Evolutionary conservation across 2,329 filamentous ascomycete genomes (phyloP), one percentile per base, ranked within the genome.

Genomic region (Alternaria tenuissima): DNA sequence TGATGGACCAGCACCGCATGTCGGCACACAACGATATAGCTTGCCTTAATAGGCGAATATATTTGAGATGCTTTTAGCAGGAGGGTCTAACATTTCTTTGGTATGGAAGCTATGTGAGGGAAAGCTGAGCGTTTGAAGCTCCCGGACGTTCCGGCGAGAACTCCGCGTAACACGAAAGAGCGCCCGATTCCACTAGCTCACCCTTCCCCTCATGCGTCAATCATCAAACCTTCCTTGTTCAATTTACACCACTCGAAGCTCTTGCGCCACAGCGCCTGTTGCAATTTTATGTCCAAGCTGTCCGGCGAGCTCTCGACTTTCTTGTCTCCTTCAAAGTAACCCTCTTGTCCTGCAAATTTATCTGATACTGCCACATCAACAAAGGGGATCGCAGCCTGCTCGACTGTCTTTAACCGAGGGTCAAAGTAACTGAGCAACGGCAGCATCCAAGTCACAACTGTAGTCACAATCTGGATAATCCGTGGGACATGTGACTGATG

Each of bases 211-310:
- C 43, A 63, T 30, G 67, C 36, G 9, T 30, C 36, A 16, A 71
- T 38, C 4, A 57, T 46, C 3, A 57, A 61, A 56, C 64, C 60
- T 14, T 51, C 48, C 22, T 48, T 32, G 18, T 32, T 41, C 2
- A 72, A 34, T n/a, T 28, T 51, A 38, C 61, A 57, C 78, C 78
- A 81, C 52, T 77, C 64, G 6, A 75, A 30, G 24, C 63, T 80
- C 65, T 76, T 75, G 6, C 26, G 28, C 78, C 79, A 81, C 16
- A 81, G 24, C 14, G 18, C 60, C 18, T 72, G 55, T 61, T 81
- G 78, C 49, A 63, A 67, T 6, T 60, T 47, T 64, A 72, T 66
- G 56, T 79, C 66, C 38, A 63, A 42, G 26, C 73, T 80, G 1
- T 75, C 67, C 8, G 71, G 69, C 1, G 75, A 73, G 53, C 75